Conservation (phyloP, 2,329 filamentous ascomycete genomes). For the Emericellopsis atlantica region DNA sequence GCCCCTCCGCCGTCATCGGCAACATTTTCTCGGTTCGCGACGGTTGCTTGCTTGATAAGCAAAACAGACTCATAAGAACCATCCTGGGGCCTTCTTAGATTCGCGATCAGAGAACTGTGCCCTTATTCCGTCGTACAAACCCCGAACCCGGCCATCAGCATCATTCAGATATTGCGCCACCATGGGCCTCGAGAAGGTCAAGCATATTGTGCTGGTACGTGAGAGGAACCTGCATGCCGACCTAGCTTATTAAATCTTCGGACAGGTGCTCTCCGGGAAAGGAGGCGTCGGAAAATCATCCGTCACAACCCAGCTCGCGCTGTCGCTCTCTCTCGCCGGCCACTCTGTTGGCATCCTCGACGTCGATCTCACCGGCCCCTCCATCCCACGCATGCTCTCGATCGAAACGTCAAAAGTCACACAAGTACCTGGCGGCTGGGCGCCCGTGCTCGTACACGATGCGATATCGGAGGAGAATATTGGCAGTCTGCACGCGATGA, state of each 20-base stretch:
- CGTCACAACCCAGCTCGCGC: slow-evolving; percentile 88
- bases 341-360: slow-evolving; percentile 91
- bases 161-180: slow-evolving; percentile 8
- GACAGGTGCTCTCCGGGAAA: slow-evolving; percentile 78
- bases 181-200: slow-evolving; percentile 42
- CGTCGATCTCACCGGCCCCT: slow-evolving; percentile 90
- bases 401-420: slow-evolving; percentile 83
- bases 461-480: slow-evolving; percentile 35
- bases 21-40: too few species aligned
- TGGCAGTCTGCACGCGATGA: slow-evolving; percentile 73
- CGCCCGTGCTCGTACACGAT: slow-evolving; percentile 74
- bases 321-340: slow-evolving; percentile 75
- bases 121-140: too few species aligned
- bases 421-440: slow-evolving; percentile 84
- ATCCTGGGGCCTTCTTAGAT: too few species aligned
- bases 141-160: too few species aligned
- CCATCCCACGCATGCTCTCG: slow-evolving; percentile 87
- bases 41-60: too few species aligned
- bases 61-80: too few species aligned
- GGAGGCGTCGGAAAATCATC: slow-evolving; percentile 97
- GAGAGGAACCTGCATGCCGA: not conserved
- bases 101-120: too few species aligned
- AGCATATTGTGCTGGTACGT: slow-evolving; percentile 64
- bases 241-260: not conserved
- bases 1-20: too few species aligned